Evolutionary conservation across 2,329 filamentous ascomycete genomes (phyloP).

Genomic region (Ophiostoma quercus): DNA sequence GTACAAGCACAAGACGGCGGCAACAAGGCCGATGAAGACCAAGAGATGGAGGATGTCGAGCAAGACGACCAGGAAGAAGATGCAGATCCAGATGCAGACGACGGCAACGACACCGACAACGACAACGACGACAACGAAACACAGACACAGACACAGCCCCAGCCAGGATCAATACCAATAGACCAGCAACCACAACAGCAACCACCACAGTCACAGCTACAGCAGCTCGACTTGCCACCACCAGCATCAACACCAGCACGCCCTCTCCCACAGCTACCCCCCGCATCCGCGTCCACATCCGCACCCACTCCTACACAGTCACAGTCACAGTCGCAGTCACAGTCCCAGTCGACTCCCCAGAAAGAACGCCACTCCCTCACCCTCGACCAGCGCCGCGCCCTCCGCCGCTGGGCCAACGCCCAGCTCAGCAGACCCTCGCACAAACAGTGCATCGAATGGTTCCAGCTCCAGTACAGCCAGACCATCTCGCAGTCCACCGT

Average conservation of each 20-base stretch:
- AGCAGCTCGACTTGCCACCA: constrained; percentile 1
- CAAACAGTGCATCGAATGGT: constrained; percentile 61
- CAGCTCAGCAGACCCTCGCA: constrained; percentile 54
- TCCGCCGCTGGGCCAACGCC: constrained; percentile 55
- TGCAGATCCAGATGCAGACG: not conserved
- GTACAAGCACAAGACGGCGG: not conserved
- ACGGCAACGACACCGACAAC: not conserved
- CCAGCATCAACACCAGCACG: not conserved
- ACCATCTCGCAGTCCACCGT: constrained; percentile 60
- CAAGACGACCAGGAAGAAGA: constrained; percentile 2
- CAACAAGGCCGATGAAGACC: constrained; percentile 13
- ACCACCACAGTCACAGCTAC: constrained; percentile 13
- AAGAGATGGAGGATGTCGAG: constrained; percentile 15
- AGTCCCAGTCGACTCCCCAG: constrained; percentile 27
- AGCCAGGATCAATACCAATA: constrained; percentile 1
- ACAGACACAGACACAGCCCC: not conserved
- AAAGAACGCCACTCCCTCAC: constrained; percentile 56
- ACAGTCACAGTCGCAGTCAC: not conserved
- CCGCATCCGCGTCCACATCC: not conserved
- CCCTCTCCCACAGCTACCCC: constrained; percentile 15
- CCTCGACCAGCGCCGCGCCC: constrained; percentile 56
- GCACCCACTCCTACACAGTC: not conserved
- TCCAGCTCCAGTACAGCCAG: constrained; percentile 53
- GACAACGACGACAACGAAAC: not conserved
- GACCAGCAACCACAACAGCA: not conserved